phyloP scores from a whole-genome alignment of 1,139 yeast species.

The Geotrichum bryndzae region DNA sequence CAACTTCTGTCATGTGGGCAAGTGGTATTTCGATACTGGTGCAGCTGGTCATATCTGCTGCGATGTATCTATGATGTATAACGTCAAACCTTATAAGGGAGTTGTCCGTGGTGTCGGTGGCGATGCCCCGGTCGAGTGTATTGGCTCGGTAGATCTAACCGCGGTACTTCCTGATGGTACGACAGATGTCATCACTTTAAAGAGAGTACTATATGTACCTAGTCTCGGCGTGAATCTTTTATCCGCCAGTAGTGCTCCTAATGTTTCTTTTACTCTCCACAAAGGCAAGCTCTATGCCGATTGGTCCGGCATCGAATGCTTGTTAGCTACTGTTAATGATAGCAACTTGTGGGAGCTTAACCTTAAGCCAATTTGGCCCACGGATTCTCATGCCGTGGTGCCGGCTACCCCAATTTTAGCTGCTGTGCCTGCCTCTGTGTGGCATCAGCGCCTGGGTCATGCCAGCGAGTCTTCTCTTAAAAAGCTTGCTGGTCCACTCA shows the following conservation, averaged over 20 bases:
- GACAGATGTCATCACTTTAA: background rate
- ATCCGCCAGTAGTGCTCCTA: background rate
- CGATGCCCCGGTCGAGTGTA: background rate
- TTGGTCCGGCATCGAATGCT: too few species aligned
- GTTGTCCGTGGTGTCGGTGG: background rate
- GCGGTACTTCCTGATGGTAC: background rate
- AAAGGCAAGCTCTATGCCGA: too few species aligned
- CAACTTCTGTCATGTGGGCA: background rate
- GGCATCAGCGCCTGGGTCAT: too few species aligned
- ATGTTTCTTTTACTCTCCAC: too few species aligned
- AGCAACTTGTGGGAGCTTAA: too few species aligned
- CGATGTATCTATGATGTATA: background rate
- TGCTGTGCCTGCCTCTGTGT: too few species aligned
- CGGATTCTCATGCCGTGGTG: too few species aligned
- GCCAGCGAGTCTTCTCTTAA: too few species aligned
- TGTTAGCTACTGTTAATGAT: too few species aligned
- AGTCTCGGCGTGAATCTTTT: background rate
- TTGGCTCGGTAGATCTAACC: background rate
- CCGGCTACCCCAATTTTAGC: too few species aligned
- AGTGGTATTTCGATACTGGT: background rate
- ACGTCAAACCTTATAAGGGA: background rate
- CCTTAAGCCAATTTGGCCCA: too few species aligned
- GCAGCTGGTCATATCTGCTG: background rate
- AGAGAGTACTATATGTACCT: background rate
- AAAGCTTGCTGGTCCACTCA: background rate